Evolutionary conservation across 345 rosid genomes (phyloP).

Genomic region (Eucalyptus decipiens): DNA sequence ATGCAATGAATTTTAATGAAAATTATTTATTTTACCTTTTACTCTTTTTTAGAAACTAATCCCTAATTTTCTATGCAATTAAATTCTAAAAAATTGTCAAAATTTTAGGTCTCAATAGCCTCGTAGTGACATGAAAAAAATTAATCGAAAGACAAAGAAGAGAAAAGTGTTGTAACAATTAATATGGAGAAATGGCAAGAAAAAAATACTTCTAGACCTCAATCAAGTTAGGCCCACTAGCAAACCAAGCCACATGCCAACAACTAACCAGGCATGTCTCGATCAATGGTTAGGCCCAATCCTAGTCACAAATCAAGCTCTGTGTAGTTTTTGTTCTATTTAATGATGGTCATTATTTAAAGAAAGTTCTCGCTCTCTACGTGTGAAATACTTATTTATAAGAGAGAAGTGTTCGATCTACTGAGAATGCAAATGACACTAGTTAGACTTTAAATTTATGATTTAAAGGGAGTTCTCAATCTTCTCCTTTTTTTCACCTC

Average conservation of each 20-base stretch:
- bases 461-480: neutral
- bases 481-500: neutral
- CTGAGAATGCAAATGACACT: neutral
- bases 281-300: rapidly evolving
- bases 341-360: neutral
- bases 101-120: no score
- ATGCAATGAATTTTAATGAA: no score
- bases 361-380: neutral
- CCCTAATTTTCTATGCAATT: no score
- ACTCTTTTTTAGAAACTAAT: no score
- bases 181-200: neutral
- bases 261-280: rapidly evolving
- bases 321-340: neutral
- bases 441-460: neutral
- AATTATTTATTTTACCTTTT: no score
- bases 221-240: neutral
- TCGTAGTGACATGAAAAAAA: no score
- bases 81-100: no score
- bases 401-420: neutral
- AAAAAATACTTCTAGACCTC: neutral
- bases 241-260: rapidly evolving
- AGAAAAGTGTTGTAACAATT: neutral
- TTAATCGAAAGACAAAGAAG: neutral
- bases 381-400: neutral
- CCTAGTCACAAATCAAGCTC: rapidly evolving